phyloP scores from a whole-genome alignment of 306 rosid species.

The Castanea crenata region DNA sequence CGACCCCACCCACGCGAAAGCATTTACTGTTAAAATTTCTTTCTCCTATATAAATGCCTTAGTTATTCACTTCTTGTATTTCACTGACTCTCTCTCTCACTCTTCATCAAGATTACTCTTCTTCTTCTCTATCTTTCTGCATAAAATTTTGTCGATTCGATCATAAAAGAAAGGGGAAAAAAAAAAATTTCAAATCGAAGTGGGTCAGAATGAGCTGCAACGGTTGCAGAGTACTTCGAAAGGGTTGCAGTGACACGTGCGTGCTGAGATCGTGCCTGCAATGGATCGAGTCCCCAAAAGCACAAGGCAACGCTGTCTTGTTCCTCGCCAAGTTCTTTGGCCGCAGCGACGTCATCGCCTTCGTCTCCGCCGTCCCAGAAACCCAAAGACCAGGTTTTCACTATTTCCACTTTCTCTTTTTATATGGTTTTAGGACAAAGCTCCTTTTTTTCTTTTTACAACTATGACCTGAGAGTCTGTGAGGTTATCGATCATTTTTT shows the following conservation, averaged over 20 bases:
- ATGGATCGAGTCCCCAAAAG: conserved; percentile 57
- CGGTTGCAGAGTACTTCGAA: conserved; percentile 71
- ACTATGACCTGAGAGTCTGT: too few species aligned
- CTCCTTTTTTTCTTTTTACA: too few species aligned
- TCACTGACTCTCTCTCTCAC: not conserved
- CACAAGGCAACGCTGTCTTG: conserved; percentile 67
- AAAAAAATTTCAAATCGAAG: not conserved
- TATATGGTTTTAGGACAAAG: not conserved
- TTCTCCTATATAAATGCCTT: not conserved
- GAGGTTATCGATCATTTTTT: too few species aligned
- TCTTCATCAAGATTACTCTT: not conserved
- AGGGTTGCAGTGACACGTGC: conserved; percentile 64
- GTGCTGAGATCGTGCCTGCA: conserved; percentile 49
- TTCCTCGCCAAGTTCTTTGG: conserved; percentile 78
- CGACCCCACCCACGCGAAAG: not conserved
- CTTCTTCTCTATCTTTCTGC: not conserved
- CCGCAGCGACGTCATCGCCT: conserved; percentile 64
- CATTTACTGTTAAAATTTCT: not conserved
- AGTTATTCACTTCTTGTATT: not conserved
- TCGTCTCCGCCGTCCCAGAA: conserved; percentile 62
- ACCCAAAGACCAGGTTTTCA: conserved; percentile 40
- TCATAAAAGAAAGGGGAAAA: not conserved
- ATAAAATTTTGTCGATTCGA: not conserved
- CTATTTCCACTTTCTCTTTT: not conserved
- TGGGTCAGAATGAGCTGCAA: conserved; percentile 62